Evolutionary conservation across 2,329 filamentous ascomycete genomes (phyloP).

Genomic region (Rasamsonia emersonii): DNA sequence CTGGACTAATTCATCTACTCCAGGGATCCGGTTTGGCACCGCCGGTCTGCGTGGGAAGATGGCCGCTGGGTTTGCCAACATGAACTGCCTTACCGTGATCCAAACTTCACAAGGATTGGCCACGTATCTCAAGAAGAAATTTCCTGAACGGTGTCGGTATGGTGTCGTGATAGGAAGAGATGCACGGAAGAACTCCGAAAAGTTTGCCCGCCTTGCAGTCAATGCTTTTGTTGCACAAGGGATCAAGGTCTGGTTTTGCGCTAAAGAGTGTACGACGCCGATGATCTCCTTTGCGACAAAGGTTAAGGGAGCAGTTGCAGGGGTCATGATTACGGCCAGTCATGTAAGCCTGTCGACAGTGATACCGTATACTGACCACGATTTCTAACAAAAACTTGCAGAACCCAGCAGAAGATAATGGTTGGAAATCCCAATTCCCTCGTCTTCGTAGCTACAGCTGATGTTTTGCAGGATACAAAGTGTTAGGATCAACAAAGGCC

Average conservation of each 20-base stretch:
- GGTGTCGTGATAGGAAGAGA: conserved; percentile 55
- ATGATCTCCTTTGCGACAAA: conserved; percentile 54
- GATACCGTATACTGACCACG: too few relatives aligned
- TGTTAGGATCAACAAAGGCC: conserved; percentile 25
- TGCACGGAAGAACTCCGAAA: conserved; percentile 53
- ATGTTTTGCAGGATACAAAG: conserved; percentile 47
- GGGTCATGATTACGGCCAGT: conserved; percentile 59
- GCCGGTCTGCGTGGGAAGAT: conserved; percentile 56
- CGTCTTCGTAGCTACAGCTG: conserved; percentile 6
- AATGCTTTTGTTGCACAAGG: conserved; percentile 51
- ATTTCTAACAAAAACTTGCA: conserved; percentile 9
- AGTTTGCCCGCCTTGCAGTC: conserved; percentile 52
- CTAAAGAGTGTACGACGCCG: conserved; percentile 50
- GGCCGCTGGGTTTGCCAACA: conserved; percentile 56
- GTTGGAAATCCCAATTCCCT: conserved; percentile 14
- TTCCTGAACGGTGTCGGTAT: conserved; percentile 32
- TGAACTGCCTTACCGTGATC: conserved; percentile 52
- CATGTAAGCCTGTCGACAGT: conserved; percentile 35
- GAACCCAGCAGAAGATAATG: conserved; percentile 57
- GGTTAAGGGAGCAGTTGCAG: conserved; percentile 46
- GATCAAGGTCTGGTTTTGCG: conserved; percentile 53
- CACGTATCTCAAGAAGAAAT: conserved; percentile 45
- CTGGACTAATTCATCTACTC: conserved; percentile 1
- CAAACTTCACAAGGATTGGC: conserved; percentile 59
- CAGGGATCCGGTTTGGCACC: conserved; percentile 53